Conservation (phyloP, 2,329 filamentous ascomycete genomes). For the Alternaria hordeiaustralica region DNA sequence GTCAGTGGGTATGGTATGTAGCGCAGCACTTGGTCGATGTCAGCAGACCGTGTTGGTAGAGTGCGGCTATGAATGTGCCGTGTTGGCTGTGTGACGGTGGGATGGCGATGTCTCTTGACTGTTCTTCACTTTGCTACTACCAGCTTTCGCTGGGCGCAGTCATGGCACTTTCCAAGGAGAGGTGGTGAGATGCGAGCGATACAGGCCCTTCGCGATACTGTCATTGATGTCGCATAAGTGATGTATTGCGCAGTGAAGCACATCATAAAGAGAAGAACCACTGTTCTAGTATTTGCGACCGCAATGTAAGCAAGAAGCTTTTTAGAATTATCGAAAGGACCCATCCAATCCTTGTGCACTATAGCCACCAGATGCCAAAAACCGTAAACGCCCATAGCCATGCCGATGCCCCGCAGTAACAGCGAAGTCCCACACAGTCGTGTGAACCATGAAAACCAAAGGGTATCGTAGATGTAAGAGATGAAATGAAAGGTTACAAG, state of each 20-base stretch:
- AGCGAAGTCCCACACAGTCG: background rate
- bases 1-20: background rate
- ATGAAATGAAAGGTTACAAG: background rate
- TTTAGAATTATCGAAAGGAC: background rate
- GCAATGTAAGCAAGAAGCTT: background rate
- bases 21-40: background rate
- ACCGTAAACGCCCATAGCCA: constrained; percentile 1
- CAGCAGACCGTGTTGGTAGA: constrained; percentile 8
- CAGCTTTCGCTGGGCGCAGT: background rate
- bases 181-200: background rate
- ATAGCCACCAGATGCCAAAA: background rate
- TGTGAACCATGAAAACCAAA: constrained; percentile 1
- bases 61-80: background rate
- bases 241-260: background rate
- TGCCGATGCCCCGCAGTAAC: background rate
- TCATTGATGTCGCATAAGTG: background rate
- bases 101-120: background rate
- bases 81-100: background rate
- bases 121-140: background rate
- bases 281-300: background rate
- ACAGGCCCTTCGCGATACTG: background rate
- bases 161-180: background rate
- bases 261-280: background rate
- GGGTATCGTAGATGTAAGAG: constrained; percentile 20
- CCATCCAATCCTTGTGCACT: background rate